A percentile compares a stretch with the other conserved stretches of the same genome.
These are phyloP conservation scores for Hylodesmum podocarpum DNA, from an alignment of 306 rosid species.

Conservation along the genomic window DNA sequence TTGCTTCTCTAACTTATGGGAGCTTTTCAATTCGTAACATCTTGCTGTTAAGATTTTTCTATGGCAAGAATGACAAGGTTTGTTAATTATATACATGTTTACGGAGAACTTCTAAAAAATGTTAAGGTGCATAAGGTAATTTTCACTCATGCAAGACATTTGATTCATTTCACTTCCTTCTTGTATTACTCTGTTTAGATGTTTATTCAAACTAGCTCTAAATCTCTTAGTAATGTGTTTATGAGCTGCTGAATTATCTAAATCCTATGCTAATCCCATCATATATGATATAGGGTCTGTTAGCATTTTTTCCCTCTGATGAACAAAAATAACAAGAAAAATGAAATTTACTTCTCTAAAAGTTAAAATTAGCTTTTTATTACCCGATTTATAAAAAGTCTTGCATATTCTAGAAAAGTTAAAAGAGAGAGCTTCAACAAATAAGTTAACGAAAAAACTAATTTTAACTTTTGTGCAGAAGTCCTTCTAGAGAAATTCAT, in stretches of 20 bases:
- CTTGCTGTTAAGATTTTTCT: not conserved
- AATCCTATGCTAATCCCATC: not conserved
- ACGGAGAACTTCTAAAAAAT: not conserved
- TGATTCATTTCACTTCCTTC: not conserved
- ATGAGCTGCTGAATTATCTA: not conserved
- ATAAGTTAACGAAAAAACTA: too few relatives aligned
- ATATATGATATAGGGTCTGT: not conserved
- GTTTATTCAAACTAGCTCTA: not conserved
- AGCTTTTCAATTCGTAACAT: not conserved
- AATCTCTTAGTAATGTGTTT: not conserved
- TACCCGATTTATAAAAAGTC: too few relatives aligned
- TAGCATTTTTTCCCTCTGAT: too few relatives aligned
- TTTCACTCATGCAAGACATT: not conserved
- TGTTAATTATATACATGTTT: not conserved
- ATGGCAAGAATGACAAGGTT: not conserved
- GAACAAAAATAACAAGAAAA: too few relatives aligned
- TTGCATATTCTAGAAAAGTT: too few relatives aligned
- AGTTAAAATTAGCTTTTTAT: too few relatives aligned
- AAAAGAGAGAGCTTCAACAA: too few relatives aligned
- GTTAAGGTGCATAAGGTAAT: not conserved
- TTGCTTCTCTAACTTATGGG: not conserved
- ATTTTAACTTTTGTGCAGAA: too few relatives aligned
- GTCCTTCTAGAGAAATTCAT: too few relatives aligned
- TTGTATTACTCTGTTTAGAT: not conserved
- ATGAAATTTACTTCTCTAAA: too few relatives aligned